phyloP scores from a whole-genome alignment of 2,329 filamentous ascomycete genomes.

The Sporothrix variecibatus region DNA sequence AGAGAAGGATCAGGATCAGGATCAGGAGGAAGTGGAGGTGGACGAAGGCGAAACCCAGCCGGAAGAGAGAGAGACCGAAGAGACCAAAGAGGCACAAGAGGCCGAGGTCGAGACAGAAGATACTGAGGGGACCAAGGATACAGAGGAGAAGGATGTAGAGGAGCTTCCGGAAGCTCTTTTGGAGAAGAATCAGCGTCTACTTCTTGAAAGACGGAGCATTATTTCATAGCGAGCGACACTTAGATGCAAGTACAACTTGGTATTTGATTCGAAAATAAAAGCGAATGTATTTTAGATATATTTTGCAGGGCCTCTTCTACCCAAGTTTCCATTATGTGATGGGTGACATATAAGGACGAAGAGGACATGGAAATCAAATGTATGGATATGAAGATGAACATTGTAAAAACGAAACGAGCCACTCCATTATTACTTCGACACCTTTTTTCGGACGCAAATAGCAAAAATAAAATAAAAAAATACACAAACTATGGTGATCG shows the following conservation, averaged over 20 bases:
- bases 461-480: not conserved
- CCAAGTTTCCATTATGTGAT: no score
- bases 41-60: not conserved
- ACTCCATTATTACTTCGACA: not conserved
- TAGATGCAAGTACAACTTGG: not conserved
- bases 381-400: not conserved
- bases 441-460: not conserved
- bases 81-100: not conserved
- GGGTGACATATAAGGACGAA: not conserved
- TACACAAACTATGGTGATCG: not conserved
- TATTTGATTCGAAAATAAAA: not conserved
- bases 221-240: not conserved
- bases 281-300: not conserved
- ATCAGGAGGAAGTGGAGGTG: not conserved
- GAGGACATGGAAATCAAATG: not conserved
- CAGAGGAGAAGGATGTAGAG: not conserved
- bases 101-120: not conserved
- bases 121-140: not conserved
- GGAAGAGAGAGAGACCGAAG: not conserved
- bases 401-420: not conserved
- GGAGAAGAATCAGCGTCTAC: not conserved
- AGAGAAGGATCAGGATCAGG: not conserved
- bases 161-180: not conserved
- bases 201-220: not conserved
- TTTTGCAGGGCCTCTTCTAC: not conserved